Percentiles rank a stretch among this genome's conserved stretches.
Conservation (phyloP, 805 yeast species). For the Grigorovia yakushimaensis region DNA sequence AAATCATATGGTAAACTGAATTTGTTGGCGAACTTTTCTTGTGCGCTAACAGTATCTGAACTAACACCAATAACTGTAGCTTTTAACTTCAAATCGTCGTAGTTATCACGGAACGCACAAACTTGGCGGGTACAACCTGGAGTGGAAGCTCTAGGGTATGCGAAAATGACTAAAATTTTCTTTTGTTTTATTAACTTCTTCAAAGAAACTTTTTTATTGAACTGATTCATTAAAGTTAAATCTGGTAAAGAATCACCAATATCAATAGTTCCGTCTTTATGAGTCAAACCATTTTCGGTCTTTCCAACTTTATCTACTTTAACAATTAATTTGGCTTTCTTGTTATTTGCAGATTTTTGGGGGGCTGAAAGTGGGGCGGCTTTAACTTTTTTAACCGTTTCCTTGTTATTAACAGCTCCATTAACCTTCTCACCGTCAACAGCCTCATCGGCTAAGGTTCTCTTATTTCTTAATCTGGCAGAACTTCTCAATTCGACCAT, state of each 20-base stretch:
- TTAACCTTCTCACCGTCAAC: conserved; percentile 1
- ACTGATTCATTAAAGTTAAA: conserved; percentile 54
- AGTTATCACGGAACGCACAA: conserved; percentile 71
- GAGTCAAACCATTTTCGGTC: too few relatives aligned
- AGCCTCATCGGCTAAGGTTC: conserved; percentile 2
- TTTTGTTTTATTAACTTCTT: conserved; percentile 33
- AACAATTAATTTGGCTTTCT: conserved; percentile 8
- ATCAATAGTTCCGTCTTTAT: not conserved
- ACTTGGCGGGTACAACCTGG: conserved; percentile 97
- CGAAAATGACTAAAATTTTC: conserved; percentile 46
- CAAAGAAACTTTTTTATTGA: conserved; percentile 50
- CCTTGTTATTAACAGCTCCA: not conserved
- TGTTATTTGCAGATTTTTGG: conserved; percentile 6
- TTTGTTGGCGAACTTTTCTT: conserved; percentile 62
- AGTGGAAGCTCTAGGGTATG: conserved; percentile 88
- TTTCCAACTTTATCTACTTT: conserved; percentile 2
- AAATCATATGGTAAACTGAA: conserved; percentile 65
- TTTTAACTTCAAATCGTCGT: conserved; percentile 29
- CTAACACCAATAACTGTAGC: conserved; percentile 69
- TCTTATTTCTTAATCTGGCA: conserved; percentile 13
- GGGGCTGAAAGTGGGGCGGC: not conserved
- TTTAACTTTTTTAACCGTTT: not conserved
- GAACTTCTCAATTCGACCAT: conserved; percentile 26
- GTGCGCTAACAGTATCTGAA: conserved; percentile 73
- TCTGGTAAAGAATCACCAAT: conserved; percentile 64